Evolutionary conservation across 208 protist species (phyloP).

Genomic region (Crithidia bombi): DNA sequence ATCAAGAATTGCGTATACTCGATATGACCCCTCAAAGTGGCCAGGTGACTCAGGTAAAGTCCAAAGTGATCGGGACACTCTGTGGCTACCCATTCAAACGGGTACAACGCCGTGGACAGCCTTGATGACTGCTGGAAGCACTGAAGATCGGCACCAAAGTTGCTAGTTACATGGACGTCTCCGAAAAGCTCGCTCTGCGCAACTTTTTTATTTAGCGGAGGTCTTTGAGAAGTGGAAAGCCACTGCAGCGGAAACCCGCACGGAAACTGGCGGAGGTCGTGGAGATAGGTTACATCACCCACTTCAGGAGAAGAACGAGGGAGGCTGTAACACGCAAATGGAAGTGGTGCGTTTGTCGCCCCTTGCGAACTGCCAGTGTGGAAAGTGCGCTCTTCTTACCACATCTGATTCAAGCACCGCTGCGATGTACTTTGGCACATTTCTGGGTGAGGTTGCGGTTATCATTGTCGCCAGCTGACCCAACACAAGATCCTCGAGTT

Average conservation of each 20-base stretch:
- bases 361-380: neutral
- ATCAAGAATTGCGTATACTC: conserved; percentile 34
- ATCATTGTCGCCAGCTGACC: conserved; percentile 8
- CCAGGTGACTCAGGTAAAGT: conserved; percentile 46
- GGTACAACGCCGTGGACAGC: neutral
- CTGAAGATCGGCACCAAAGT: neutral
- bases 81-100: conserved; percentile 41
- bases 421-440: neutral
- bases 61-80: conserved; percentile 40
- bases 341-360: neutral
- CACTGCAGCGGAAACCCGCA: conserved; percentile 22
- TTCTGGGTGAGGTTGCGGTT: neutral
- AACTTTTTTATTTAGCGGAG: neutral
- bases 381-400: neutral
- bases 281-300: conserved; percentile 34
- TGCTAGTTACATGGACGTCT: too few species aligned
- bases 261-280: neutral
- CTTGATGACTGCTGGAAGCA: neutral
- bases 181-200: neutral
- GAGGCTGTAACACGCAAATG: conserved; percentile 36
- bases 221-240: conserved; percentile 1
- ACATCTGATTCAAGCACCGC: conserved; percentile 13
- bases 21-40: conserved; percentile 31
- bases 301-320: conserved; percentile 64
- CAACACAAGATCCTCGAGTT: conserved; percentile 35